Evolutionary conservation across 148 eudicot species (phyloP).

Genomic region (Vaccinium macrocarpon): DNA sequence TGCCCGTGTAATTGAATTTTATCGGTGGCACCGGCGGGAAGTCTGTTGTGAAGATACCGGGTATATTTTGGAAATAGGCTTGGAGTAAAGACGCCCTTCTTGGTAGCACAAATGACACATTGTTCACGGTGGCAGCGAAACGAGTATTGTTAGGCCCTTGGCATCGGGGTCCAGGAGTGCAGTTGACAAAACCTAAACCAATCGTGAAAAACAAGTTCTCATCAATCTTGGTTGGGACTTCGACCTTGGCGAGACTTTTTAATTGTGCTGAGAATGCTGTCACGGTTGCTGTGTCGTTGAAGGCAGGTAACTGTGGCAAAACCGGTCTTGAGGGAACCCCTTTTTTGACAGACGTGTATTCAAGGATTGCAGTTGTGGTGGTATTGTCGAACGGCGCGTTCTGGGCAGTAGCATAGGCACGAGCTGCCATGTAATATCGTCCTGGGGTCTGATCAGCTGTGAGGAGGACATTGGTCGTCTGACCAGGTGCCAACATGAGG

Average conservation of each 20-base stretch:
- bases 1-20: conserved; percentile 68
- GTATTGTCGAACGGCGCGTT: conserved; percentile 59
- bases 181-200: conserved; percentile 55
- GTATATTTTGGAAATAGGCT: conserved; percentile 54
- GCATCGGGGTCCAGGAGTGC: conserved; percentile 54
- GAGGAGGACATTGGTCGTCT: conserved; percentile 66
- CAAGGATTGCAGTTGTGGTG: conserved; percentile 70
- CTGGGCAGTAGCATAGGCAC: conserved; percentile 54
- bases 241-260: conserved; percentile 38
- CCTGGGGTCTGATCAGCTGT: conserved; percentile 59
- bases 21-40: conserved; percentile 67
- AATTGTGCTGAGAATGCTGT: conserved; percentile 49
- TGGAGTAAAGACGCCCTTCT: conserved; percentile 51
- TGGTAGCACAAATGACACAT: conserved; percentile 59
- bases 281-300: conserved; percentile 65
- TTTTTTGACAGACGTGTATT: conserved; percentile 40
- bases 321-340: conserved; percentile 32
- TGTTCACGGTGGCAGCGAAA: conserved; percentile 69
- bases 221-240: conserved; percentile 55
- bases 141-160: conserved; percentile 74
- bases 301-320: conserved; percentile 58
- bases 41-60: conserved; percentile 67
- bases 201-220: conserved; percentile 62
- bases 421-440: conserved; percentile 67
- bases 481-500: conserved; percentile 74